These are phyloP conservation scores for Psilocybe cyanescens DNA, from an alignment of 768 basidiomycete genomes.

Conservation along the genomic window DNA sequence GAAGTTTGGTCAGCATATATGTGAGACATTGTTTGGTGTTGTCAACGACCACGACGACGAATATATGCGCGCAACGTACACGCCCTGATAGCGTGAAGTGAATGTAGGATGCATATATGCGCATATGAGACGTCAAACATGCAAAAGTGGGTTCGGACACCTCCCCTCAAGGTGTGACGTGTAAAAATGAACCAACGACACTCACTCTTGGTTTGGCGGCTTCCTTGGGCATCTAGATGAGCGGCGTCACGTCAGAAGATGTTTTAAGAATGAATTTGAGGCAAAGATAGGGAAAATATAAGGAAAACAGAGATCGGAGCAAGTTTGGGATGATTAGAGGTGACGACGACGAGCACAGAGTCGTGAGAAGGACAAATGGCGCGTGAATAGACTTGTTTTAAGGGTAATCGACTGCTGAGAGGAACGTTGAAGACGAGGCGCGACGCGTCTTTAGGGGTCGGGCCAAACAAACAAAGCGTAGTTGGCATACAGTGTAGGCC, in stretches of 20 bases:
- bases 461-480: conserved; percentile 35
- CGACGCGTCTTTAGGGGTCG: conserved; percentile 32
- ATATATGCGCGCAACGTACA: conserved; percentile 8
- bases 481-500: conserved; percentile 17
- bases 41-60: conserved; percentile 13
- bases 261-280: conserved; percentile 14
- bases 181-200: conserved; percentile 22
- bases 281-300: conserved; percentile 10
- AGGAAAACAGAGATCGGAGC: conserved; percentile 8
- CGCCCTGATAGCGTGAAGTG: not conserved
- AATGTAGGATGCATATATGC: not conserved
- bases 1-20: conserved; percentile 7
- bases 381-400: conserved; percentile 20
- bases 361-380: conserved; percentile 16
- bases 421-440: conserved; percentile 22
- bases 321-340: conserved; percentile 1
- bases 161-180: conserved; percentile 16
- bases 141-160: conserved; percentile 1
- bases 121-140: not conserved
- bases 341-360: conserved; percentile 21
- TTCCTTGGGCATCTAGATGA: conserved; percentile 77
- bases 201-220: conserved; percentile 70
- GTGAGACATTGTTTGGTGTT: conserved; percentile 10
- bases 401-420: conserved; percentile 13
- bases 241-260: conserved; percentile 22